A percentile compares a stretch with the other conserved stretches of the same genome.
Evolutionary conservation across 768 basidiomycete genomes (phyloP).

Genomic region (Lactarius evosmus): DNA sequence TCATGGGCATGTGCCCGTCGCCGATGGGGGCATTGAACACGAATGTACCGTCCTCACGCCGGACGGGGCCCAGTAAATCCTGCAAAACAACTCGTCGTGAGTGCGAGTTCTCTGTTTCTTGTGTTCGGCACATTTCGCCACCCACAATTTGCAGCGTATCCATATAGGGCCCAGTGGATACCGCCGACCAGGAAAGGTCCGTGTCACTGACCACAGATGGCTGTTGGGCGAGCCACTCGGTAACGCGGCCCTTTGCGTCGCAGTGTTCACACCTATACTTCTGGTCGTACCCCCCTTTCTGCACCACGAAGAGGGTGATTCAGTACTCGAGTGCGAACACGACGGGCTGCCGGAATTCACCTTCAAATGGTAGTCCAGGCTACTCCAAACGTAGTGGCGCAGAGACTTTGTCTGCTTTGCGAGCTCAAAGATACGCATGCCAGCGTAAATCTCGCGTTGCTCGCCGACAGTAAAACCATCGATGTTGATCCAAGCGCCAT

Average conservation of each 20-base stretch:
- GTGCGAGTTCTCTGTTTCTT: too few species aligned
- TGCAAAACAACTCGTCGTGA: constrained; percentile 1
- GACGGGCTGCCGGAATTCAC: constrained; percentile 23
- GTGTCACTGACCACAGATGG: constrained; percentile 34
- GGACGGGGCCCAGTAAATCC: constrained; percentile 29
- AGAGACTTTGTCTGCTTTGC: constrained; percentile 36
- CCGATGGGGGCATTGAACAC: constrained; percentile 34
- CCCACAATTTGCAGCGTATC: constrained; percentile 42
- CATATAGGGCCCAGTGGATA: constrained; percentile 42
- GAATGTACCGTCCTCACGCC: constrained; percentile 33
- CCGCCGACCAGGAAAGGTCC: constrained; percentile 38
- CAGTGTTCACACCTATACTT: constrained; percentile 39
- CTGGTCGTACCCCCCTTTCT: neutral
- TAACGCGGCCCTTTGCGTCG: constrained; percentile 42
- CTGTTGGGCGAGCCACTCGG: constrained; percentile 38
- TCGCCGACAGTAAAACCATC: constrained; percentile 41
- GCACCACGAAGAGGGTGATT: neutral
- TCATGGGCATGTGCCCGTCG: constrained; percentile 32
- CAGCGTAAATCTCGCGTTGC: constrained; percentile 40
- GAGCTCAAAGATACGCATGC: constrained; percentile 41
- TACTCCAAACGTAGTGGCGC: constrained; percentile 43
- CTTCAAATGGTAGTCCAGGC: constrained; percentile 40
- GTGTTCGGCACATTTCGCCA: neutral
- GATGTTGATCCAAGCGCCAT: constrained; percentile 40
- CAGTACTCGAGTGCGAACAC: neutral